Percentiles rank a stretch among this genome's conserved stretches.
Conservation (phyloP, 129 eudicot species). For the Smallanthus sonchifolius region DNA sequence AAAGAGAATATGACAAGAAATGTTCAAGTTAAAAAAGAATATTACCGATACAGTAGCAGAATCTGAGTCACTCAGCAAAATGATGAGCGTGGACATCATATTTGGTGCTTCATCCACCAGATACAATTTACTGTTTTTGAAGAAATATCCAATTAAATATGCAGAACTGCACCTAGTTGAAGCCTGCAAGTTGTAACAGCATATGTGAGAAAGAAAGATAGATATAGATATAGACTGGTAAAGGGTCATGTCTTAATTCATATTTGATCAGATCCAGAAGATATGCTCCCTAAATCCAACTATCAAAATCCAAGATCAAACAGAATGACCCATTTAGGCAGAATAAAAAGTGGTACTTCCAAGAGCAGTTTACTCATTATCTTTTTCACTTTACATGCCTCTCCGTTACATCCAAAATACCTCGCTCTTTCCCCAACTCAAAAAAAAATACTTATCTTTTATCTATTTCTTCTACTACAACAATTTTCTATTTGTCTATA, state of each 20-base stretch:
- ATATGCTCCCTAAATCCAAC: neutral
- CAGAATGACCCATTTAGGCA: neutral
- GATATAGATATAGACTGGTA: neutral
- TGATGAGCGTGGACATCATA: conserved; percentile 76
- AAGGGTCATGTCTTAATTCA: neutral
- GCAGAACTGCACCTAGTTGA: conserved; percentile 74
- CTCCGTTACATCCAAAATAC: neutral
- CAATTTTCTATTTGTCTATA: neutral
- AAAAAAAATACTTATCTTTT: neutral
- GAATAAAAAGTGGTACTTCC: neutral
- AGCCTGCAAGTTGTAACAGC: conserved; percentile 52
- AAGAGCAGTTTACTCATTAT: neutral
- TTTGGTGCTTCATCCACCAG: conserved; percentile 96
- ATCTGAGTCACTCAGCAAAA: conserved; percentile 87
- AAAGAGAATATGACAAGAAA: neutral
- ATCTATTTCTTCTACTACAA: neutral
- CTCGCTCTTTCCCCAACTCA: neutral
- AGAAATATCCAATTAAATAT: conserved; percentile 79
- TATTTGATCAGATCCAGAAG: neutral
- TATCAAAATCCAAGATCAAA: neutral
- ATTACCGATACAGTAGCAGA: conserved; percentile 72
- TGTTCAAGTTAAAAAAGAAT: neutral
- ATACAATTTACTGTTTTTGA: conserved; percentile 86
- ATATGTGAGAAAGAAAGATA: conserved; percentile 6
- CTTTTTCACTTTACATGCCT: neutral